phyloP scores from a whole-genome alignment of 345 rosid genomes.

The Jatropha curcas region DNA sequence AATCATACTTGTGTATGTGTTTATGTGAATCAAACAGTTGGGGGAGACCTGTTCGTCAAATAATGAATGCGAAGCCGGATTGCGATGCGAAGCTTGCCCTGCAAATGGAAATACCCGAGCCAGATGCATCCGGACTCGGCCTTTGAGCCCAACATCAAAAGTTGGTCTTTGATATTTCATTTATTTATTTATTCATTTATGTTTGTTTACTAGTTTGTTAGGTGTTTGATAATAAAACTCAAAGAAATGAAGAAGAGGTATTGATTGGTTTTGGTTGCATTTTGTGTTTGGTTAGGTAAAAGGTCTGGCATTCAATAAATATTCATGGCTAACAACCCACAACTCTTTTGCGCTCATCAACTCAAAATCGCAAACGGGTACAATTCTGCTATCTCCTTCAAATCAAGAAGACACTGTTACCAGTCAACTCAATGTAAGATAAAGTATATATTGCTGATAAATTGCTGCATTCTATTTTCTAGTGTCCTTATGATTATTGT shows the following conservation, averaged over 20 bases:
- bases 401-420: conserved; percentile 91
- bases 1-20: not conserved
- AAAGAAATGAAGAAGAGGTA: not conserved
- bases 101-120: conserved; percentile 70
- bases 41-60: conserved; percentile 80
- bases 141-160: conserved; percentile 70
- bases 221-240: not conserved
- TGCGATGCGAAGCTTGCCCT: conserved; percentile 74
- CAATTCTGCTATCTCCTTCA: conserved; percentile 44
- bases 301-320: conserved; percentile 79
- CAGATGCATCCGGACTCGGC: conserved; percentile 69
- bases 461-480: too few species aligned
- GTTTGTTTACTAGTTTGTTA: not conserved
- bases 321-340: conserved; percentile 93
- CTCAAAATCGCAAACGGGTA: conserved; percentile 49
- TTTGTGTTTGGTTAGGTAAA: conserved; percentile 65
- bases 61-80: conserved; percentile 66
- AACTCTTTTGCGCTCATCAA: conserved; percentile 65
- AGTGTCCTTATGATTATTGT: too few species aligned
- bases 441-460: too few species aligned
- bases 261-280: conserved; percentile 1
- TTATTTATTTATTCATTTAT: not conserved
- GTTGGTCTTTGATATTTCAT: conserved; percentile 28
- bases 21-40: conserved; percentile 40
- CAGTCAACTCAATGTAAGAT: conserved; percentile 66